Conservation (phyloP, 2,329 filamentous ascomycete genomes). For the Ramichloridium luteum region DNA sequence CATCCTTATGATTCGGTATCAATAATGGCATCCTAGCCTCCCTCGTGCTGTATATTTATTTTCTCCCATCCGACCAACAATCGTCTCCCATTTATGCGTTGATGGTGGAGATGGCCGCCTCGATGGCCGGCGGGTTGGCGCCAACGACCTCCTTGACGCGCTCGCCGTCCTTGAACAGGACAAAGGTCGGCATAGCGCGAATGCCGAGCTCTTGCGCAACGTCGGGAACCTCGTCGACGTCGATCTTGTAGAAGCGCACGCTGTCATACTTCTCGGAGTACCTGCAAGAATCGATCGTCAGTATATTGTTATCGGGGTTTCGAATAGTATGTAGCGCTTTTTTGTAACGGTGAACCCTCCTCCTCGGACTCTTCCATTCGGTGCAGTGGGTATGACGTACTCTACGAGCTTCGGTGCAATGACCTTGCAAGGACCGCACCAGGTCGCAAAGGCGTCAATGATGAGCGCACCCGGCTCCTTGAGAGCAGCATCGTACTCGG, state of each 20-base stretch:
- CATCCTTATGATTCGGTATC: too few relatives aligned
- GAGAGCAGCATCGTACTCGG: constrained; percentile 46
- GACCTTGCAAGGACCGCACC: constrained; percentile 92
- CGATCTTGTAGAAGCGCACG: constrained; percentile 74
- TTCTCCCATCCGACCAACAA: too few relatives aligned
- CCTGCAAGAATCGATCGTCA: constrained; percentile 33
- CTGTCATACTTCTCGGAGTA: constrained; percentile 47
- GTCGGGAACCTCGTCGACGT: constrained; percentile 71
- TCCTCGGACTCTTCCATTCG: too few relatives aligned
- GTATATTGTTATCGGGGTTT: too few relatives aligned
- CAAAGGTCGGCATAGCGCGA: constrained; percentile 86
- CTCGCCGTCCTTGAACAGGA: constrained; percentile 68
- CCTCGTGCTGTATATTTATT: too few relatives aligned
- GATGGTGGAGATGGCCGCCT: constrained; percentile 37
- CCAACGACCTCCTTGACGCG: constrained; percentile 65
- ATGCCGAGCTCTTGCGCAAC: constrained; percentile 67
- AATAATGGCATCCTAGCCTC: not conserved
- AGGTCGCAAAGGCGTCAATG: constrained; percentile 76
- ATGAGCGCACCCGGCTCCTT: constrained; percentile 51
- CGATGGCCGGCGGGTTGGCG: constrained; percentile 61
- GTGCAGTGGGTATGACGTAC: constrained; percentile 25
- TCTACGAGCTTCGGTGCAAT: constrained; percentile 65
- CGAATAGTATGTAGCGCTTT: too few relatives aligned
- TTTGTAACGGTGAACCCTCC: too few relatives aligned
- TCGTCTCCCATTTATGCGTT: constrained; percentile 1